Conservation (phyloP, 1,284 basidiomycete species). For the Rhodofomes roseus region DNA sequence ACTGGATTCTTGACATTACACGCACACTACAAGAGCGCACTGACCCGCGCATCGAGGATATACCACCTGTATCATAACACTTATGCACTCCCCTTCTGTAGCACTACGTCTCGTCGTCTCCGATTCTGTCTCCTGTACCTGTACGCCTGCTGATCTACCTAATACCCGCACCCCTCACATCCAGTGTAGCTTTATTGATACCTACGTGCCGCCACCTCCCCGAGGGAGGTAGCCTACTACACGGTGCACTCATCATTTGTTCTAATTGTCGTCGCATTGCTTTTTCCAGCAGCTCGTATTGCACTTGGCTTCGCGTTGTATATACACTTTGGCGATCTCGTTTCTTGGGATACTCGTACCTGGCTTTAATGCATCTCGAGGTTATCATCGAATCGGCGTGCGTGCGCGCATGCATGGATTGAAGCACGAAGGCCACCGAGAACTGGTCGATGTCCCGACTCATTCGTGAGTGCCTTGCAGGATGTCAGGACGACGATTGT, state of each 20-base stretch:
- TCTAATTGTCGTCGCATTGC: neutral
- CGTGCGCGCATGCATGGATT: too few relatives aligned
- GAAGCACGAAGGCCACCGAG: too few relatives aligned
- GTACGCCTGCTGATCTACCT: constrained; percentile 1
- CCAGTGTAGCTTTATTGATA: neutral
- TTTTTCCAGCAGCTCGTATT: neutral
- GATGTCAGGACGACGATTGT: neutral
- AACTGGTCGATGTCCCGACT: too few relatives aligned
- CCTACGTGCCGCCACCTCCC: neutral
- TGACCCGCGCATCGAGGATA: neutral
- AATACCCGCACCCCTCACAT: neutral
- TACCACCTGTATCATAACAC: constrained; percentile 1
- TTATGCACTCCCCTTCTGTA: neutral
- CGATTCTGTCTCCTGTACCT: neutral
- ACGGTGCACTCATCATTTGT: neutral
- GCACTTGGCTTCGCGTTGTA: neutral
- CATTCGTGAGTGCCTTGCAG: too few relatives aligned
- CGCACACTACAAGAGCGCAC: neutral
- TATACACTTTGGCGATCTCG: neutral
- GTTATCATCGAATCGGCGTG: too few relatives aligned
- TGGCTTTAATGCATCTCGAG: neutral
- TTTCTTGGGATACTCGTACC: neutral
- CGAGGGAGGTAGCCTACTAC: too few relatives aligned
- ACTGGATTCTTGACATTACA: neutral
- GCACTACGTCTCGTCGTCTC: neutral